phyloP scores from a whole-genome alignment of 805 yeast species.

The Wickerhamiella dianesei region DNA sequence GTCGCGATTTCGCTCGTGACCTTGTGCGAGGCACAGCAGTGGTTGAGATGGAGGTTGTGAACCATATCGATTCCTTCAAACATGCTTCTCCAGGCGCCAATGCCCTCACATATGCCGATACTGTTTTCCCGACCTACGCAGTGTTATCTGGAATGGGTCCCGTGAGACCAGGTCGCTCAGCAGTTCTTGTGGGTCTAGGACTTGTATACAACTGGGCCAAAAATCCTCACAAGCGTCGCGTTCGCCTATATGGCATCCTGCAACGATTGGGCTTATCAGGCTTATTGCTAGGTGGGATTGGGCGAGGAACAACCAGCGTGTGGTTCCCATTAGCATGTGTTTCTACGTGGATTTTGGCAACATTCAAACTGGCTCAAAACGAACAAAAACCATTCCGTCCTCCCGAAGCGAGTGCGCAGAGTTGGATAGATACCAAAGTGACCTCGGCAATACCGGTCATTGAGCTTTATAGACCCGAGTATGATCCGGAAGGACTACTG shows the following conservation, averaged over 20 bases:
- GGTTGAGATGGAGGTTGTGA: constrained; percentile 22
- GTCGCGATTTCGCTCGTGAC: constrained; percentile 20
- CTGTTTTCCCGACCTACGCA: constrained; percentile 23
- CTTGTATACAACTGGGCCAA: constrained; percentile 18
- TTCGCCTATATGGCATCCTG: constrained; percentile 18
- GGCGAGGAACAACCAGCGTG: neutral
- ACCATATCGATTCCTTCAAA: constrained; percentile 11
- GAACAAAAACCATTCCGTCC: neutral
- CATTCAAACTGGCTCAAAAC: neutral
- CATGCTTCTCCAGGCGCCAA: constrained; percentile 19
- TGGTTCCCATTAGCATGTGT: neutral
- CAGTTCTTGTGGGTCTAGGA: constrained; percentile 21
- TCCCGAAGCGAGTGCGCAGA: neutral
- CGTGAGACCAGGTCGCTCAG: constrained; percentile 12
- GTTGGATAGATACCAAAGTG: neutral
- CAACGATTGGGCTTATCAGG: constrained; percentile 22
- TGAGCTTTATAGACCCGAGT: constrained; percentile 15
- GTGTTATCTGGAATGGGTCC: constrained; percentile 22
- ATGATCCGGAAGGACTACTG: constrained; percentile 29
- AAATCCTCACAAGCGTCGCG: neutral
- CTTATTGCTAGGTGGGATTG: constrained; percentile 12
- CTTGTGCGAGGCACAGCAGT: constrained; percentile 21
- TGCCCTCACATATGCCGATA: constrained; percentile 21
- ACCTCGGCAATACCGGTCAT: constrained; percentile 13
- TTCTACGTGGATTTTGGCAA: neutral